Evolutionary conservation across 441 rosid species (phyloP), one percentile per base, ranked within the genome.

Genomic region (Dalechampia spathulata): DNA sequence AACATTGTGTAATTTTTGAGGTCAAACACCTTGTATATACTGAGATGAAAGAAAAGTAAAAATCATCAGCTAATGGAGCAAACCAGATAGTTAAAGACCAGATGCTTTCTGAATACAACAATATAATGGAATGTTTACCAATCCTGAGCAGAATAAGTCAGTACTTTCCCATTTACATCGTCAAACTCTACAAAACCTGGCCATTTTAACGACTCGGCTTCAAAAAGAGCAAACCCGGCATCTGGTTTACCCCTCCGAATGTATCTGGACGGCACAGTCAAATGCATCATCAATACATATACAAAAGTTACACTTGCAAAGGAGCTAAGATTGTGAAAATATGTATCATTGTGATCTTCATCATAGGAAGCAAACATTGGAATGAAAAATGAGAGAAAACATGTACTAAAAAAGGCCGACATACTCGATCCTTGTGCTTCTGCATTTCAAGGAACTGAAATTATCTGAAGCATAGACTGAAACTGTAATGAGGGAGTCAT

Each of bases 101-200:
- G n/a, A n/a, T n/a, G n/a, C n/a, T n/a, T 49, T 40, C 22, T 49
- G 39, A 32, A 22, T 60, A 19, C 28, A 39, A 40, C 58, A 7
- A 44, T 14, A 12, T 41, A 17, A 42, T 1, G 40, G 47, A 17
- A 27, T 2, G 10, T 17, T n/a, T 58, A 87, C 95, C 90, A 78
- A 71, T 84, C 85, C 55, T 82, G 90, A 17, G 96, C 90, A 47
- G 93, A 87, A 80, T 87, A 77, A 8, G 92, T 84, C 19, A 87
- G 72, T 50, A 87, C 95, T 72, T 87, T 87, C 27, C 87, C 92
- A 60, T 87, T 87, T 40, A 84, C 92, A 70, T 87, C 96, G 79
- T 87, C 96, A 67, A 87, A 87, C 78, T 87, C 96, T 20, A 87
- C 90, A 73, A 87, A 87, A 40, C 92, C 96, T 11, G 96, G 92